These are phyloP conservation scores for Suhomyces ambrosiae DNA, from an alignment of 1,139 yeast genomes.

Conservation along the genomic window DNA sequence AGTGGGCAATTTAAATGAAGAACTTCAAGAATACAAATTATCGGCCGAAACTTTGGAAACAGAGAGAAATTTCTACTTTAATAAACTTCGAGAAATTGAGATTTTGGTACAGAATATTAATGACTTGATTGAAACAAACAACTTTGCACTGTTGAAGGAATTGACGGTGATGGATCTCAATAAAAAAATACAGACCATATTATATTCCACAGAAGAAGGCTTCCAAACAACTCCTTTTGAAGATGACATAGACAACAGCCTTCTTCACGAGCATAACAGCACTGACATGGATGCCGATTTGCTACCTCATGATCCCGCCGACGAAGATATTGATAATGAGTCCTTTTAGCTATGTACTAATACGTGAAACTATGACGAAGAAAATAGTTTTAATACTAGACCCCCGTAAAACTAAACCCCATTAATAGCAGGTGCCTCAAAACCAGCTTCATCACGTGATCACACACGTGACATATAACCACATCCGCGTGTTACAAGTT, in stretches of 20 bases:
- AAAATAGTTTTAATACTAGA: not conserved
- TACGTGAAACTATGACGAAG: not conserved
- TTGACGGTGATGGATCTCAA: constrained; percentile 45
- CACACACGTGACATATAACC: not conserved
- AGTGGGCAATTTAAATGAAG: constrained; percentile 46
- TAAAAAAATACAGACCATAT: constrained; percentile 67
- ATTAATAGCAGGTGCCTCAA: no score
- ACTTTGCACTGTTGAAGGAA: constrained; percentile 30
- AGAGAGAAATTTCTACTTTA: constrained; percentile 90
- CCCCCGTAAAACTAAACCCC: no score
- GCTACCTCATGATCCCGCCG: constrained; percentile 8
- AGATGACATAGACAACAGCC: constrained; percentile 10
- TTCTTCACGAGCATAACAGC: constrained; percentile 3
- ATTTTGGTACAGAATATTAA: constrained; percentile 69
- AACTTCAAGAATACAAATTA: constrained; percentile 53
- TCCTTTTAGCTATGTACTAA: constrained; percentile 11
- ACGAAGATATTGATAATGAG: constrained; percentile 12
- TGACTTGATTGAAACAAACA: constrained; percentile 38
- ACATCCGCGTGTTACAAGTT: no score
- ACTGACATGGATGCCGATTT: constrained; percentile 10
- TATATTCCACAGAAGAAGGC: constrained; percentile 84
- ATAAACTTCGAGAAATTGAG: constrained; percentile 87
- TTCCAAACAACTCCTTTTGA: constrained; percentile 41
- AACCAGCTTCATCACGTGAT: no score
- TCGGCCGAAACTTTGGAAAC: constrained; percentile 62